Base-by-base conservation (phyloP, 371 early-diverging fungal genomes). In the Lichtheimia ramosa region DNA sequence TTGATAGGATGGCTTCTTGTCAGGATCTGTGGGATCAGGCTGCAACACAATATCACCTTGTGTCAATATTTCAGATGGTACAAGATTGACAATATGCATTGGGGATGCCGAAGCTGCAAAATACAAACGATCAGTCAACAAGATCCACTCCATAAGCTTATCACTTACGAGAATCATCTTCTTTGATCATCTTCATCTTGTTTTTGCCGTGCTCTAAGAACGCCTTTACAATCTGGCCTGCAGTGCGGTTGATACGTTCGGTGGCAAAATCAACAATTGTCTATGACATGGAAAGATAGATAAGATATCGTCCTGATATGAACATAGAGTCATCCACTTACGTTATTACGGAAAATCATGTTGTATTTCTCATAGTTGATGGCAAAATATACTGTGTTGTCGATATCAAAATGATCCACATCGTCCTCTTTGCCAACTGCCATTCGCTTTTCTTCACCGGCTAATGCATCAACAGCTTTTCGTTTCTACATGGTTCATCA, bases 361-460 rank as follows among this genome's bases (percentile, higher is more conserved):
- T 90, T 91, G 65, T 88, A 91, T 48, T 85, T 83, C 15, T 92
- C 89, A 66, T 77, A 87, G 65, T 93, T 92, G 58, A 92, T 69
- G 42, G 81, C 71, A 70, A 88, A 92, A 59, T 77, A 90, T 23
- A 81, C 71, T 21, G 80, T 77, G 48, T 82, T 75, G 49, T 88
- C 76, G 14, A 77, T 58, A 34, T 70, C 83, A 66, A 84, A 74
- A 13, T 76, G 66, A 42, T 83, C 81, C 1, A 63, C 57, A 16
- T 71, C 70, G 5, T 53, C 64, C 3, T 63, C 51, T 4, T 68
- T 68, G 7, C 58, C 52, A 8, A 46, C 46, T 16, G 58, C 63
- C 14, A 25, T 56, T 57, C 55, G 56, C 48, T 65, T 23, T 14
- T 56, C 62, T 28, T 66, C 68, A n/a, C 54, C 54, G 10, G 64